phyloP scores from a whole-genome alignment of 1,284 basidiomycete genomes.

The Cutaneotrichosporon sp. region DNA sequence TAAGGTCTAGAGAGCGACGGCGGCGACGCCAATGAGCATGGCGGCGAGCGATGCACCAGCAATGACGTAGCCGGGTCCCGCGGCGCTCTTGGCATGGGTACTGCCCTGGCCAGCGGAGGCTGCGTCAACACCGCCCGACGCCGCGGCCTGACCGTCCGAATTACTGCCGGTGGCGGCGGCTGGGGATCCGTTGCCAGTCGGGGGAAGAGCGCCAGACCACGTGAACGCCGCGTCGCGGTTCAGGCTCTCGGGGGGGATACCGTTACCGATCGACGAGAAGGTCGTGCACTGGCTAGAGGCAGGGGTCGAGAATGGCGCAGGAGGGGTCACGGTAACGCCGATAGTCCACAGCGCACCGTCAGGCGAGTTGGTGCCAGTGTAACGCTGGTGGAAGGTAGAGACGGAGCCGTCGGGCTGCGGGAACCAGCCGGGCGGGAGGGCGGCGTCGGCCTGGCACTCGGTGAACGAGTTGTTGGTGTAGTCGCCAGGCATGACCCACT shows the following conservation, averaged over 20 bases:
- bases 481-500: constrained; percentile 55
- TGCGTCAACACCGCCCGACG: constrained; percentile 11
- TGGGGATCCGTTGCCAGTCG: constrained; percentile 23
- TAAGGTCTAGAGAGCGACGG: constrained; percentile 40
- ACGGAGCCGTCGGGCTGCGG: constrained; percentile 44
- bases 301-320: constrained; percentile 44
- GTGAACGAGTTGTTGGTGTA: constrained; percentile 54
- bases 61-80: neutral
- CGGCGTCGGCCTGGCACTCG: constrained; percentile 52
- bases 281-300: constrained; percentile 52
- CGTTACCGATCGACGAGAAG: constrained; percentile 49
- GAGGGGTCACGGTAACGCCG: constrained; percentile 50
- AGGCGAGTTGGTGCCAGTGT: constrained; percentile 51
- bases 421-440: constrained; percentile 53
- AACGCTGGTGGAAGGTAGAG: constrained; percentile 54
- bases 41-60: constrained; percentile 34
- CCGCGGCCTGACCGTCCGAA: constrained; percentile 24
- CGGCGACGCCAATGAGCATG: constrained; percentile 40
- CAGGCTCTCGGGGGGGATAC: constrained; percentile 30
- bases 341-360: constrained; percentile 40
- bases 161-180: constrained; percentile 29
- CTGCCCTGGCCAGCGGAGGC: neutral
- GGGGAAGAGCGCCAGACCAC: constrained; percentile 17
- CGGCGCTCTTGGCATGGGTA: neutral
- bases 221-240: constrained; percentile 26